These are phyloP conservation scores for Cutaneotrichosporon cyanovorans DNA, from an alignment of 1,284 basidiomycete genomes.

Conservation along the genomic window DNA sequence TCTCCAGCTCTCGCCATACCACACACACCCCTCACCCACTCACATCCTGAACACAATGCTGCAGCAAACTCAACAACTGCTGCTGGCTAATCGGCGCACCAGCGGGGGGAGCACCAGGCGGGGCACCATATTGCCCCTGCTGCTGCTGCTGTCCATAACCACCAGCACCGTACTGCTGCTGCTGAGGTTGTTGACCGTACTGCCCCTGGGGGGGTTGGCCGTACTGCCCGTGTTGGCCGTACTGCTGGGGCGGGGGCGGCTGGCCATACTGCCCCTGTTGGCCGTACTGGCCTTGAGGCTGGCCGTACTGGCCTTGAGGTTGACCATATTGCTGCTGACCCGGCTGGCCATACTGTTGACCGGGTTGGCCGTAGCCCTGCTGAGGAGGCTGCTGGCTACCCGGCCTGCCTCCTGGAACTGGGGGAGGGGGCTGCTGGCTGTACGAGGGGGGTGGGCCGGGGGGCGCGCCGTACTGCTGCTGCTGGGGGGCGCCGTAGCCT, in stretches of 20 bases:
- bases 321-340: constrained; percentile 13
- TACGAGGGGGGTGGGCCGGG: constrained; percentile 18
- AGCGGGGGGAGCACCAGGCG: constrained; percentile 28
- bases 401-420: too few species aligned
- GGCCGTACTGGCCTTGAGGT: constrained; percentile 13
- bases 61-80: constrained; percentile 28
- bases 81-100: constrained; percentile 18
- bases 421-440: too few species aligned
- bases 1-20: too few species aligned
- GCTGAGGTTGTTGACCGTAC: constrained; percentile 16
- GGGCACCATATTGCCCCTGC: constrained; percentile 15
- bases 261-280: constrained; percentile 20
- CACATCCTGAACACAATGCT: constrained; percentile 45
- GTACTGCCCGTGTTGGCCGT: constrained; percentile 23
- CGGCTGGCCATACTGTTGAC: constrained; percentile 10
- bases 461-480: constrained; percentile 8
- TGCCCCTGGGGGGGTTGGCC: constrained; percentile 12
- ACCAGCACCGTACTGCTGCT: too few species aligned
- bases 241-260: constrained; percentile 26
- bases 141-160: constrained; percentile 21
- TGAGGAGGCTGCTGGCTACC: constrained; percentile 21
- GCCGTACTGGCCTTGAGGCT: constrained; percentile 11
- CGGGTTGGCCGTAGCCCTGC: constrained; percentile 13
- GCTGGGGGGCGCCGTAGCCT: constrained; percentile 20
- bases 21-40: too few species aligned